phyloP scores from a whole-genome alignment of 129 eudicot genomes.

The Chrysanthemum makinoi region DNA sequence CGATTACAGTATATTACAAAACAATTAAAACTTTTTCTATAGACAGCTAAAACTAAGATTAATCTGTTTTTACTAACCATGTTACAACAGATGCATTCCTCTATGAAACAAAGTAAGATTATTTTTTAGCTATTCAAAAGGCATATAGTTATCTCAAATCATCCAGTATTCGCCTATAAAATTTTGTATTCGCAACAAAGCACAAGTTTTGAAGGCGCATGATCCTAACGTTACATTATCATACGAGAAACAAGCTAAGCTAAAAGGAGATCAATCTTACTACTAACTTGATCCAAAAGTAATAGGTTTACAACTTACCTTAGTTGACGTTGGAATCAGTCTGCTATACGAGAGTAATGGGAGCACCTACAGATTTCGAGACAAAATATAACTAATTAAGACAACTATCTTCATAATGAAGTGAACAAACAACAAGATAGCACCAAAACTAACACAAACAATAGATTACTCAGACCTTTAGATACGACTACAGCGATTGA shows the following conservation, averaged over 20 bases:
- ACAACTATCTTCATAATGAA: neutral
- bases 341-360: neutral
- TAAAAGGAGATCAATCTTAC: neutral
- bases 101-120: too few species aligned
- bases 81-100: too few species aligned
- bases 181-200: neutral
- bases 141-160: too few species aligned
- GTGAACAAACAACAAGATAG: neutral
- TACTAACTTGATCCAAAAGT: neutral
- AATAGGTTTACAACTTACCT: constrained; percentile 7
- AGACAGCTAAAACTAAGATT: too few species aligned
- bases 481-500: neutral
- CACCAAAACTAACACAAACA: neutral
- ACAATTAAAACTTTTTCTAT: too few species aligned
- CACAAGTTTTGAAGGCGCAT: constrained; percentile 3
- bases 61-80: too few species aligned
- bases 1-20: too few species aligned
- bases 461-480: constrained; percentile 1
- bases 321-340: constrained; percentile 13
- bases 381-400: neutral
- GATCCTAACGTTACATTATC: neutral
- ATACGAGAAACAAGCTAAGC: neutral
- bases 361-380: constrained; percentile 11
- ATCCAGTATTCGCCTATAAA: too few species aligned
- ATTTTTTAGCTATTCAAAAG: too few species aligned